A percentile compares a stretch with the other conserved stretches of the same genome.
Conservation (phyloP, 2,329 filamentous ascomycete genomes). For the Trematosphaeria pertusa region DNA sequence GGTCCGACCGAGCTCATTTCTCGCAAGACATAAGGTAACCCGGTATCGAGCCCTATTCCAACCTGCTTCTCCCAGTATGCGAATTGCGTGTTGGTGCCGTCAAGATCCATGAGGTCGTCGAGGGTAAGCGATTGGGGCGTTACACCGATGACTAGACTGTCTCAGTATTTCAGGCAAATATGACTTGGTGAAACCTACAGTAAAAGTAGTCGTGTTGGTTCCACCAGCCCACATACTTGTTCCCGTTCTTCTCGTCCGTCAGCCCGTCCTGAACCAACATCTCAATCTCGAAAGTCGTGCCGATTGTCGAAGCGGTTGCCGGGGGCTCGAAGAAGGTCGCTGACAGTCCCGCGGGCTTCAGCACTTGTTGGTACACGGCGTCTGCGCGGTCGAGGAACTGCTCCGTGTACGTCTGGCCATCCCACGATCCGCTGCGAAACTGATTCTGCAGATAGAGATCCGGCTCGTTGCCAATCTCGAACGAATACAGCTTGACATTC, state of each 20-base stretch:
- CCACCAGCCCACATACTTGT: conserved; percentile 53
- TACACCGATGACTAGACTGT: conserved; percentile 52
- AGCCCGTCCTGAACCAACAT: conserved; percentile 52
- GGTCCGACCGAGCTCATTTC: conserved; percentile 61
- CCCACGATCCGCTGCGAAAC: conserved; percentile 55
- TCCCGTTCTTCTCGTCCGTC: conserved; percentile 43
- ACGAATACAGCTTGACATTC: conserved; percentile 50
- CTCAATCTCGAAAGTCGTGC: conserved; percentile 57
- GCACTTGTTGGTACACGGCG: conserved; percentile 54
- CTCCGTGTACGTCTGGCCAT: conserved; percentile 52
- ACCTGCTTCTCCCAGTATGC: conserved; percentile 55
- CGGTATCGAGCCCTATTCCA: conserved; percentile 49
- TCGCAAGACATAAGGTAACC: conserved; percentile 57
- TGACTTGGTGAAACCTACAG: too few species aligned
- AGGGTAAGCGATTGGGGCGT: conserved; percentile 54
- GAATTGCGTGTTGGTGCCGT: conserved; percentile 57
- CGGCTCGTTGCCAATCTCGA: conserved; percentile 55
- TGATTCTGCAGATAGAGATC: conserved; percentile 53
- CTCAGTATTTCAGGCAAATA: too few species aligned
- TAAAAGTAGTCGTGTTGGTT: conserved; percentile 64
- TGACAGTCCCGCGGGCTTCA: conserved; percentile 50
- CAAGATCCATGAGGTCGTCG: conserved; percentile 54
- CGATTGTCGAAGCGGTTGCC: conserved; percentile 59
- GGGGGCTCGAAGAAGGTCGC: conserved; percentile 58
- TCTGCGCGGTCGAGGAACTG: conserved; percentile 56